phyloP scores from a whole-genome alignment of 2,329 filamentous ascomycete species.

The Cladophialophora psammophila region DNA sequence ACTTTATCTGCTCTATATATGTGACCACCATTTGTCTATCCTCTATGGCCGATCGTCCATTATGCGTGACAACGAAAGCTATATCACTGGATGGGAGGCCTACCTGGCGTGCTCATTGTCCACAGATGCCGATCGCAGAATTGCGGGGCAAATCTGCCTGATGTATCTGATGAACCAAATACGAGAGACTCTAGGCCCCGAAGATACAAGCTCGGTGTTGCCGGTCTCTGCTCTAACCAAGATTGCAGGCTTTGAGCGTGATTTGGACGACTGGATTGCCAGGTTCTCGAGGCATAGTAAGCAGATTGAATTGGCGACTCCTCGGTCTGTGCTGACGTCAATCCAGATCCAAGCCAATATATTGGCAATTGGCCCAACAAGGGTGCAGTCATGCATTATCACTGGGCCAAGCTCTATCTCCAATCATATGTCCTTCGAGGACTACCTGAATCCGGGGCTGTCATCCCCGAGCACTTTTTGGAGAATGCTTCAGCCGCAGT shows the following conservation, averaged over 20 bases:
- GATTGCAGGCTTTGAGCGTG: constrained; percentile 51
- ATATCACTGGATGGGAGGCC: constrained; percentile 46
- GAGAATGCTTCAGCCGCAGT: constrained; percentile 55
- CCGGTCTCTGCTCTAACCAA: constrained; percentile 50
- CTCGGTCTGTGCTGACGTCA: constrained; percentile 16
- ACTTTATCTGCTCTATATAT: constrained; percentile 54
- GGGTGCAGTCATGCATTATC: constrained; percentile 58
- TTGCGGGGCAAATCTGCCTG: constrained; percentile 53
- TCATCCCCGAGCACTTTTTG: constrained; percentile 47
- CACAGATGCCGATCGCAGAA: constrained; percentile 46
- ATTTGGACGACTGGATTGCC: constrained; percentile 49
- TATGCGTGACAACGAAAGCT: constrained; percentile 49
- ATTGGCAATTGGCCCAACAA: constrained; percentile 60
- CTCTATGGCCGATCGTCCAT: constrained; percentile 55
- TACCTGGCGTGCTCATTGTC: constrained; percentile 46
- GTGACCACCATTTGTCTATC: constrained; percentile 55
- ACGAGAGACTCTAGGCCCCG: constrained; percentile 53
- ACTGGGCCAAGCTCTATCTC: constrained; percentile 60
- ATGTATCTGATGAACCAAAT: constrained; percentile 55
- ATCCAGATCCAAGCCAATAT: constrained; percentile 54
- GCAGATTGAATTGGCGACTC: constrained; percentile 2
- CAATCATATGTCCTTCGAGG: constrained; percentile 60
- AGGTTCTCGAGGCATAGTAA: constrained; percentile 41
- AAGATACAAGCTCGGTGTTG: constrained; percentile 45
- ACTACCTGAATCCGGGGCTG: constrained; percentile 52